These are phyloP conservation scores for Cutaneotrichosporon dermatis DNA, from an alignment of 1,284 basidiomycete species.

Conservation along the genomic window DNA sequence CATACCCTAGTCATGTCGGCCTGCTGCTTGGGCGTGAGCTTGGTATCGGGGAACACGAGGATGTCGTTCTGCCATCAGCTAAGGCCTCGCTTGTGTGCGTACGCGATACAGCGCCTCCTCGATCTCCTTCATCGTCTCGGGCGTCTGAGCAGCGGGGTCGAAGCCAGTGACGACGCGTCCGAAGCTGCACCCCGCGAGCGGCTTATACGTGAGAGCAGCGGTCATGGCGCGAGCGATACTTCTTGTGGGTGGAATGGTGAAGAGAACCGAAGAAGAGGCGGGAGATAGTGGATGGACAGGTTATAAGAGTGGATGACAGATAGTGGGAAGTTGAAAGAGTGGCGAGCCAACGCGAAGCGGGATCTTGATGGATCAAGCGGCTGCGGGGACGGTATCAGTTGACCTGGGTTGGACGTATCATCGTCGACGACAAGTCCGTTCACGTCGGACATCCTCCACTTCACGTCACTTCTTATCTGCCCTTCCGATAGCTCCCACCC, in stretches of 20 bases:
- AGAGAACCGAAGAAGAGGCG: not conserved
- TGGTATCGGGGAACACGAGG: slow-evolving; percentile 66
- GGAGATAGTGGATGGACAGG: not conserved
- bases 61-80: slow-evolving; percentile 58
- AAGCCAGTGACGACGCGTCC: slow-evolving; percentile 63
- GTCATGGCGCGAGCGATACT: not conserved
- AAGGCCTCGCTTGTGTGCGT: not conserved
- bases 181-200: slow-evolving; percentile 44
- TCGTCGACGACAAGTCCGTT: too few species aligned
- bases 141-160: slow-evolving; percentile 58
- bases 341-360: too few species aligned
- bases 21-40: slow-evolving; percentile 73
- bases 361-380: too few species aligned
- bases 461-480: too few species aligned
- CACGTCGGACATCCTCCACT: too few species aligned
- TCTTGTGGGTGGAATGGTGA: not conserved
- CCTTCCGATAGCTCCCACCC: too few species aligned
- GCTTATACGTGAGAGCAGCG: not conserved
- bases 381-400: too few species aligned
- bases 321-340: too few species aligned
- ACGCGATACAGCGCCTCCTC: slow-evolving; percentile 58
- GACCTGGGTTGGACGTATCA: too few species aligned
- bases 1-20: slow-evolving; percentile 72
- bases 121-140: slow-evolving; percentile 58
- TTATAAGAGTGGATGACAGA: not conserved